Percentiles rank a stretch among this genome's conserved stretches.
phyloP scores from a whole-genome alignment of 2,329 filamentous ascomycete genomes.

The Camptophora hylomeconis region DNA sequence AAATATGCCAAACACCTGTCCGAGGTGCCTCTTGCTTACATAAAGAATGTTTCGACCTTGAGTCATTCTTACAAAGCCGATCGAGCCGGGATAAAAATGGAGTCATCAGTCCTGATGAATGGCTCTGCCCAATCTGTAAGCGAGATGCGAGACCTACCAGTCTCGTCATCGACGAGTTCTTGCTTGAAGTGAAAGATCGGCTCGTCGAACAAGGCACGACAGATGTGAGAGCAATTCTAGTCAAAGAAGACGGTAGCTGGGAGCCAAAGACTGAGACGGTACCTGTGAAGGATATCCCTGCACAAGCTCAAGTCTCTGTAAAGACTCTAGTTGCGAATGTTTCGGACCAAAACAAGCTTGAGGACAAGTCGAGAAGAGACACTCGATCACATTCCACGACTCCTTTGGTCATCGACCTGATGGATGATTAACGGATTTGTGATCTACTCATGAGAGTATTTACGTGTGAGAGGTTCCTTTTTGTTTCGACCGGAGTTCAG shows the following conservation, averaged over 20 bases:
- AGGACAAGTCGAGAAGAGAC: no score
- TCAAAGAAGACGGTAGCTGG: slow-evolving; percentile 56
- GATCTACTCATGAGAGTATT: no score
- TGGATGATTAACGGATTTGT: no score
- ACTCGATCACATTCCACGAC: no score
- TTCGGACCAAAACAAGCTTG: no score
- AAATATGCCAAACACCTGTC: slow-evolving; percentile 57
- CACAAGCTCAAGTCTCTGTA: no score
- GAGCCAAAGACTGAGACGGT: slow-evolving; percentile 30
- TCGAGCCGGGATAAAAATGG: slow-evolving; percentile 24
- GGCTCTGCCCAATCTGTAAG: slow-evolving; percentile 77
- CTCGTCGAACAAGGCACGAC: slow-evolving; percentile 39
- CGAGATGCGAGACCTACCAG: slow-evolving; percentile 61
- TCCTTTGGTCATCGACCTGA: no score
- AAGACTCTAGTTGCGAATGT: no score
- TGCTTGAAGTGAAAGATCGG: slow-evolving; percentile 46
- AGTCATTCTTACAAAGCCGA: slow-evolving; percentile 63
- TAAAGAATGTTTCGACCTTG: slow-evolving; percentile 79
- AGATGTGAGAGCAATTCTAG: slow-evolving; percentile 46
- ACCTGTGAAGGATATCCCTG: no score
- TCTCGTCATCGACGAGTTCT: slow-evolving; percentile 62
- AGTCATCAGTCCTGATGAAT: slow-evolving; percentile 51
- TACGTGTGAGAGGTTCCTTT: no score
- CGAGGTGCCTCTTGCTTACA: slow-evolving; percentile 60
- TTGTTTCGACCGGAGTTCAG: no score